Conservation (phyloP, 2,329 filamentous ascomycete species). For the Coniochaeta sp. region DNA sequence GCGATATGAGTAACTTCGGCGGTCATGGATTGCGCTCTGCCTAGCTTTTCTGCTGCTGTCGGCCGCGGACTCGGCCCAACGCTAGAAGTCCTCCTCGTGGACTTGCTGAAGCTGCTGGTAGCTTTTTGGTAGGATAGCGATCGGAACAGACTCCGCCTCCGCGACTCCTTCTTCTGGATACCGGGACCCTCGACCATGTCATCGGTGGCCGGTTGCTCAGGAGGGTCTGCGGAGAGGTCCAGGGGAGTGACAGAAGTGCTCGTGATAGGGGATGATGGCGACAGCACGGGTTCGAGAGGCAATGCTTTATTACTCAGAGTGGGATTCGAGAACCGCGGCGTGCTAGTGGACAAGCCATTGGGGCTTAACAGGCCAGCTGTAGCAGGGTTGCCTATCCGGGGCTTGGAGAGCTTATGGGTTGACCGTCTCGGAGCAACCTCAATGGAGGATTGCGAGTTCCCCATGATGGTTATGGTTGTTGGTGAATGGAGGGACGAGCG, state of each 20-base stretch:
- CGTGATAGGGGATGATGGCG: constrained; percentile 7
- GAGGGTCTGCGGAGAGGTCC: neutral
- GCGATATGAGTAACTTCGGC: constrained; percentile 17
- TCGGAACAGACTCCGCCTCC: constrained; percentile 24
- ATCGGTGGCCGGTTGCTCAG: neutral
- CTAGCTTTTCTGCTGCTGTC: constrained; percentile 13
- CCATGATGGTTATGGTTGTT: constrained; percentile 30
- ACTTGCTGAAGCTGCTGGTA: constrained; percentile 6
- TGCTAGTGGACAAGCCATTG: constrained; percentile 22
- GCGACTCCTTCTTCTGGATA: constrained; percentile 14
- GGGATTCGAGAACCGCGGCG: constrained; percentile 18
- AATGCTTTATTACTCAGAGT: constrained; percentile 15
- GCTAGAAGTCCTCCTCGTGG: constrained; percentile 20
- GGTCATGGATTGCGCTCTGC: constrained; percentile 24
- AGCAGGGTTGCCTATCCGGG: constrained; percentile 32
- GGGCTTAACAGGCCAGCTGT: constrained; percentile 33
- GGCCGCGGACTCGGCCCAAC: constrained; percentile 16
- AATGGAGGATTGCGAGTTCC: constrained; percentile 41
- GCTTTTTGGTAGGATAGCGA: constrained; percentile 23
- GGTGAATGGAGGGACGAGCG: constrained; percentile 12
- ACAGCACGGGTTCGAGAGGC: constrained; percentile 14
- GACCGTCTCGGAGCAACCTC: constrained; percentile 23
- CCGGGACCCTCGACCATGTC: constrained; percentile 5
- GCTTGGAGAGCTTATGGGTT: constrained; percentile 45
- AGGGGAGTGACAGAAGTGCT: constrained; percentile 7